Evolutionary conservation across 208 protist genomes (phyloP).

Genomic region (Crithidia mellificae): DNA sequence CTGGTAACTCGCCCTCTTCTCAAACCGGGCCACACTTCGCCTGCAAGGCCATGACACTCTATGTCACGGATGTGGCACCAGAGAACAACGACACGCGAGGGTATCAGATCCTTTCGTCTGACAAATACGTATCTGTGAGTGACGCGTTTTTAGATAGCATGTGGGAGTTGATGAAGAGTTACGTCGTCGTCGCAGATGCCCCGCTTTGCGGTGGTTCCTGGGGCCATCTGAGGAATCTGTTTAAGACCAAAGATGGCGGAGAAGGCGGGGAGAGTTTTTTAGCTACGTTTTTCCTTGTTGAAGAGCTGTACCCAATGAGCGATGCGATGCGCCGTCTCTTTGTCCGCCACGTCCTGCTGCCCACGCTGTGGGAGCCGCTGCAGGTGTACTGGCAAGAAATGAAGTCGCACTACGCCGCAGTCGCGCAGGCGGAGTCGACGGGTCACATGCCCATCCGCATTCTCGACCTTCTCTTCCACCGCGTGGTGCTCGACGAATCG

Average conservation of each 20-base stretch:
- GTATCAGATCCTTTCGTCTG: no score
- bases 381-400: constrained; percentile 13
- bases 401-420: constrained; percentile 18
- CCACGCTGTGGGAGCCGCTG: constrained; percentile 19
- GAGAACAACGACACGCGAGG: background rate
- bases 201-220: background rate
- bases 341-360: constrained; percentile 26
- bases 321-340: constrained; percentile 13
- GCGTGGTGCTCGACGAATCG: constrained; percentile 60
- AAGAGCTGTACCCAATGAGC: constrained; percentile 5
- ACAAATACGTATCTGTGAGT: background rate
- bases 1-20: background rate
- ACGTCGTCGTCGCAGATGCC: background rate
- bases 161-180: constrained; percentile 27
- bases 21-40: no score
- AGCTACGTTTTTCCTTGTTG: constrained; percentile 3
- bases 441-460: constrained; percentile 29
- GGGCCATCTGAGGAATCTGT: constrained; percentile 15
- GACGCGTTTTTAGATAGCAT: constrained; percentile 31
- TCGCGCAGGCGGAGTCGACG: constrained; percentile 12
- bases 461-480: constrained; percentile 48
- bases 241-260: no score
- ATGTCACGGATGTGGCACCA: no score
- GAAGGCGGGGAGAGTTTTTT: constrained; percentile 6
- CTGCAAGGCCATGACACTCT: no score